Conservation (phyloP, 805 yeast species). For the Schwanniomyces polymorphus region DNA sequence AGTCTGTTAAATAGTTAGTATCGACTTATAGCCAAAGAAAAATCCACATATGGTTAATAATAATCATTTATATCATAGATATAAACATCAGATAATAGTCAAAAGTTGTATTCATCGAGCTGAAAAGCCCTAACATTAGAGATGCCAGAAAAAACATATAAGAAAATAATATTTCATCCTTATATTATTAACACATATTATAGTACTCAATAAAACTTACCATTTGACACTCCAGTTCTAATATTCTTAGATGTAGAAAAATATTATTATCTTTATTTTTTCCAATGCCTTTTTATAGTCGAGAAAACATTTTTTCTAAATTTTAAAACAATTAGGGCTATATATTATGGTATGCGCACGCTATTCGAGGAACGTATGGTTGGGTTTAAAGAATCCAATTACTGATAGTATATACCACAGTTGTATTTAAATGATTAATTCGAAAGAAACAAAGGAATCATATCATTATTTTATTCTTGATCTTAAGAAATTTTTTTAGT, state of each 20-base stretch:
- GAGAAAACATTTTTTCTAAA: not conserved
- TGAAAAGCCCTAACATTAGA: slow-evolving; percentile 81
- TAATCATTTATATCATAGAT: not conserved
- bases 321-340: not conserved
- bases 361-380: too few species aligned
- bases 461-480: too few species aligned
- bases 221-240: not conserved
- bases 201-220: not conserved
- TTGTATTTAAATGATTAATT: too few species aligned
- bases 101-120: slow-evolving; percentile 79
- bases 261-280: not conserved
- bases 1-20: not conserved
- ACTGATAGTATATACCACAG: too few species aligned
- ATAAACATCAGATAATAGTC: slow-evolving; percentile 59
- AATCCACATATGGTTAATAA: not conserved
- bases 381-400: too few species aligned
- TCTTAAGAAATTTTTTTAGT: too few species aligned
- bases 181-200: not conserved
- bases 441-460: too few species aligned
- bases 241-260: not conserved
- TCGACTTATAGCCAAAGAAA: not conserved
- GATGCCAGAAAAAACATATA: slow-evolving; percentile 84
- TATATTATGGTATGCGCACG: not conserved
- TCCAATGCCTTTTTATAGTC: not conserved
- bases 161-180: slow-evolving; percentile 39